A percentile compares a stretch with the other conserved stretches of the same genome.
These are phyloP conservation scores for Xerocomus subilludens DNA, from an alignment of 1,284 basidiomycete species.

Conservation along the genomic window DNA sequence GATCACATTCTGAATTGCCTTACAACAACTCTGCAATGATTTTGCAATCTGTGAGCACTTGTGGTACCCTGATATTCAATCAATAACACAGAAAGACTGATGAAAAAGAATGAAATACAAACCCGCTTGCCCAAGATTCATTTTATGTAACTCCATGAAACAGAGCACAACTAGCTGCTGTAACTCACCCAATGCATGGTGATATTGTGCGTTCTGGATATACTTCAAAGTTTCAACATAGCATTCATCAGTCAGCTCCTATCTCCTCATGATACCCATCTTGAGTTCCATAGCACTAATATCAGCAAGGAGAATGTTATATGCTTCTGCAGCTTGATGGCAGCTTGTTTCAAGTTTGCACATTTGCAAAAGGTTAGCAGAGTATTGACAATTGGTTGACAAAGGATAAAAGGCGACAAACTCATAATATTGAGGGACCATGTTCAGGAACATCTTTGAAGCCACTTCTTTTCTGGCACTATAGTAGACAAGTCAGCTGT, in stretches of 20 bases:
- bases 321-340: not conserved
- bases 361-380: not conserved
- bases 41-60: not conserved
- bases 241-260: not conserved
- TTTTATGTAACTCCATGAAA: conserved; percentile 1
- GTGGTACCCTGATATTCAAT: not conserved
- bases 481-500: too few species aligned
- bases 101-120: not conserved
- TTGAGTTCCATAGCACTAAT: not conserved
- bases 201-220: not conserved
- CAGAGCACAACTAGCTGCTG: not conserved
- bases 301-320: not conserved
- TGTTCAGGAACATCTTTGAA: not conserved
- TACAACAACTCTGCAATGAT: not conserved
- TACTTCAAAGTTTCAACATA: not conserved
- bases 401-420: not conserved
- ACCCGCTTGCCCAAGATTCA: not conserved
- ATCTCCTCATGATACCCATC: not conserved
- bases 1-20: not conserved
- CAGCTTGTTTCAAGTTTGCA: not conserved
- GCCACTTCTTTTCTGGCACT: not conserved
- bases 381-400: not conserved
- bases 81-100: not conserved
- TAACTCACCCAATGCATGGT: not conserved
- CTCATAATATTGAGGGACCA: not conserved